Base-by-base conservation (phyloP, 257 asterid genomes). In the Cruciata laevipes region DNA sequence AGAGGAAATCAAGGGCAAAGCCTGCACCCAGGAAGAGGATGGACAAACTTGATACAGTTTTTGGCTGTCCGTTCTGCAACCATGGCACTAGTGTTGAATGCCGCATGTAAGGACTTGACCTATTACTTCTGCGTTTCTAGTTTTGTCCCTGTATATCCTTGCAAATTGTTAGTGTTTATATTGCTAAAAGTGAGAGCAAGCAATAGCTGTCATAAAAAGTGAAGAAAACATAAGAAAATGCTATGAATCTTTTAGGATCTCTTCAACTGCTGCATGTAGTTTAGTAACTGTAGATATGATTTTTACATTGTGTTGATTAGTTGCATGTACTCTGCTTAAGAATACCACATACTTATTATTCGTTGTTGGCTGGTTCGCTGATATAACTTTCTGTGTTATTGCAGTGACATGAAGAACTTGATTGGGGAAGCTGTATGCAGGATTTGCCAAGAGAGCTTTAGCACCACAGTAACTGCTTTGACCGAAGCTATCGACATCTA, bases 1-100 rank as follows among this genome's bases (percentile, higher is more conserved):
- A 90, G 90, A 90, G 99, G 82, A 93, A 93, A 82, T 86, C 99
- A 3, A 88, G 85, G 77, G 88, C 97, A 6, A 93, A 93, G 85
- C 97, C 99, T 16, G 84, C 95, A 31, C 87, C 96, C 21, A 93
- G 83, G 92, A 93, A 93, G 85, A 75, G 92, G 56, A 88, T 82
- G 89, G 96, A 91, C 87, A 93, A 93, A 75, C 99, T 93, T 20
- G 99, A 93, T 79, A 90, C 97, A 8, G 95, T 88, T 71, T 93
- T 93, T 80, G 86, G 89, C 78, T 93, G 99, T 69, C 99, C 99
- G 42, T 93, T 93, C 79, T 93, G 99, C 70, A 90, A 85, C 75
- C 99, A 93, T 64, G 96, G 95, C 6, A 77, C 81, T 71, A 93
- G 99, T 7, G 99, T 93, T 3, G 99, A 93, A 69, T 93, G 99